phyloP scores from a whole-genome alignment of 805 yeast genomes.

The Yamadazyma paraphyllophila region DNA sequence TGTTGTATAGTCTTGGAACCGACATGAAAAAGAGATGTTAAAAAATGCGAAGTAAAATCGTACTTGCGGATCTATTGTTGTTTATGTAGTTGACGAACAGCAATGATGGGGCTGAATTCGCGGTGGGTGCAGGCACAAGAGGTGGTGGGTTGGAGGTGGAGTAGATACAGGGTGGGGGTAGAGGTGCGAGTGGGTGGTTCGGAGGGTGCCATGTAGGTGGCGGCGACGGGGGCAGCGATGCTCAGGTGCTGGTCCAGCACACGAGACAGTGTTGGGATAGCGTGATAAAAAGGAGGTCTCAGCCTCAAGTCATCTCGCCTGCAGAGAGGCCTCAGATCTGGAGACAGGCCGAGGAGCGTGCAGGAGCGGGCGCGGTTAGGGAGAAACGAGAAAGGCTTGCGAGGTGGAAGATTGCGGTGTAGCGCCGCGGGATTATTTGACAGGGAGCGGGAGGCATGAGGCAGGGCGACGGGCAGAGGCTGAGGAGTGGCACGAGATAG shows the following conservation, averaged over 20 bases:
- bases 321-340: not conserved
- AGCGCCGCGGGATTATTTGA: not conserved
- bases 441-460: too few relatives aligned
- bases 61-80: not conserved
- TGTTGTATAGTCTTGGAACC: slow-evolving; percentile 18
- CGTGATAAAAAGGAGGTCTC: not conserved
- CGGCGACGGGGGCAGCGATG: too few relatives aligned
- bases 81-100: slow-evolving; percentile 14
- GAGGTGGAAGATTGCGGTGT: not conserved
- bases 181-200: too few relatives aligned
- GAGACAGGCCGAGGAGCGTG: not conserved
- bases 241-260: too few relatives aligned
- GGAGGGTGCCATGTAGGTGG: too few relatives aligned
- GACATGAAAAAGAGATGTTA: not conserved
- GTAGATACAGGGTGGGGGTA: too few relatives aligned
- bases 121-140: not conserved
- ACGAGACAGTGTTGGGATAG: too few relatives aligned
- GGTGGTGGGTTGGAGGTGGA: not conserved
- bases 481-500: too few relatives aligned
- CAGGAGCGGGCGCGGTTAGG: not conserved
- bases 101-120: slow-evolving; percentile 16
- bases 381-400: not conserved
- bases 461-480: too few relatives aligned
- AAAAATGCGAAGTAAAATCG: not conserved
- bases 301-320: not conserved